A percentile compares a stretch with the other conserved stretches of the same genome.
phyloP scores from a whole-genome alignment of 176 grass and related monocot species.

The Puya raimondii region DNA sequence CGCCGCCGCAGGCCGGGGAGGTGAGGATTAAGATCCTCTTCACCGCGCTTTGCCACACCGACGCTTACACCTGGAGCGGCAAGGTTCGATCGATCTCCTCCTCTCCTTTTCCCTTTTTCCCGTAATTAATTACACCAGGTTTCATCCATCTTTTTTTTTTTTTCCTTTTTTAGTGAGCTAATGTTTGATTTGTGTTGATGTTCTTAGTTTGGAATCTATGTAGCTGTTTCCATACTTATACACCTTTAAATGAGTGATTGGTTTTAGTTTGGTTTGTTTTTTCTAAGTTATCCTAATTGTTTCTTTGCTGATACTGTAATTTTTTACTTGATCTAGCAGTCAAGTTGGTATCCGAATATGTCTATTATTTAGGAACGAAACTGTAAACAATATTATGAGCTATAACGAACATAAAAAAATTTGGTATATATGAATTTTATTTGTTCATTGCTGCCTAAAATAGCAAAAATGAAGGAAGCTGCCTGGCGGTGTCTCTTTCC shows the following conservation, averaged over 20 bases:
- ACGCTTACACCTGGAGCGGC: conserved; percentile 97
- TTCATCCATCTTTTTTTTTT: neutral
- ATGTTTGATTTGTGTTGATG: too few relatives aligned
- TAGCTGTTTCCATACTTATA: too few relatives aligned
- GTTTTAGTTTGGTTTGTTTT: too few relatives aligned
- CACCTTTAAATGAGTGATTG: neutral
- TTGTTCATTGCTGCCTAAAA: too few relatives aligned
- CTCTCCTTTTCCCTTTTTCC: conserved; percentile 10
- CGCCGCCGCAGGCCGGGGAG: conserved; percentile 94
- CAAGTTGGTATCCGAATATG: neutral
- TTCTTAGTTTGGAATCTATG: too few relatives aligned
- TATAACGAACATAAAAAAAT: neutral
- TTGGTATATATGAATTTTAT: too few relatives aligned
- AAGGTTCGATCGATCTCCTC: conserved; percentile 31
- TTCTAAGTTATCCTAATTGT: too few relatives aligned
- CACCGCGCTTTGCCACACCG: conserved; percentile 93
- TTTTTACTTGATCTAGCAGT: neutral
- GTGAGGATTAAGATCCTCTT: conserved; percentile 87
- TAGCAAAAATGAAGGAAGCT: too few relatives aligned
- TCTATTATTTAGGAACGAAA: neutral
- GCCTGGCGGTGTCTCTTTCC: too few relatives aligned
- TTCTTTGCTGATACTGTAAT: neutral
- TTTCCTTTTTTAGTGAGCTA: too few relatives aligned
- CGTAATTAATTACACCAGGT: too few relatives aligned
- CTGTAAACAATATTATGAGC: neutral